These are phyloP conservation scores for Pilaira anomala DNA, from an alignment of 192 early-diverging fungal species.

Conservation along the genomic window DNA sequence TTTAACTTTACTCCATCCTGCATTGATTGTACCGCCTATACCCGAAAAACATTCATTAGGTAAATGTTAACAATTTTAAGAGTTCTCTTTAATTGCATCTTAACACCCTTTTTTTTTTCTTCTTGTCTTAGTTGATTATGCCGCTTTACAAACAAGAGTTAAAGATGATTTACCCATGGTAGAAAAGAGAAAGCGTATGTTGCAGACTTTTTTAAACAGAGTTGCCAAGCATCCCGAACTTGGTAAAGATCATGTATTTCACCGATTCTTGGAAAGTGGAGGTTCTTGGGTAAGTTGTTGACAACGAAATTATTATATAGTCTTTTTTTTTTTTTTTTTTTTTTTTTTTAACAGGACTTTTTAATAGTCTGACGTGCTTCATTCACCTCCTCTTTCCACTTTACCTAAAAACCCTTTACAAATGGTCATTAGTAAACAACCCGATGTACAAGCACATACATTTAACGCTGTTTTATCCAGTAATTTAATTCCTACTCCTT, in stretches of 20 bases:
- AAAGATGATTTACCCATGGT: constrained; percentile 89
- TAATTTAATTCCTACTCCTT: constrained; percentile 48
- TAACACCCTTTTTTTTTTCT: background rate
- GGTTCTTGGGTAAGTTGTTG: constrained; percentile 64
- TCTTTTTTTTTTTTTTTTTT: too few relatives aligned
- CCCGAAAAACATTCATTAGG: constrained; percentile 95
- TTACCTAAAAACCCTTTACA: constrained; percentile 66
- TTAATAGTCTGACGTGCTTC: constrained; percentile 66
- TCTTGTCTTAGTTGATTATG: constrained; percentile 51
- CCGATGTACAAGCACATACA: constrained; percentile 4
- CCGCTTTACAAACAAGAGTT: constrained; percentile 78
- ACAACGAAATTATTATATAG: too few relatives aligned
- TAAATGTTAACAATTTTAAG: constrained; percentile 22
- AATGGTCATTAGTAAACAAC: constrained; percentile 21
- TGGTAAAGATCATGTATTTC: constrained; percentile 84
- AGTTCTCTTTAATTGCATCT: too few relatives aligned
- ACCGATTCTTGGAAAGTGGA: constrained; percentile 84
- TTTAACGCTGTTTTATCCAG: constrained; percentile 9
- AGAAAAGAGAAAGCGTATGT: constrained; percentile 85
- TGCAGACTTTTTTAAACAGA: constrained; percentile 93
- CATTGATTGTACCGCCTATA: constrained; percentile 89
- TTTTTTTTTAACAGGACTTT: too few relatives aligned
- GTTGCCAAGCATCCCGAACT: constrained; percentile 86
- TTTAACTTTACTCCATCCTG: constrained; percentile 79
- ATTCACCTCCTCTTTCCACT: constrained; percentile 65